These are phyloP conservation scores for Aspergillus quadrilineatus DNA, from an alignment of 2,329 filamentous ascomycete genomes.

Conservation along the genomic window DNA sequence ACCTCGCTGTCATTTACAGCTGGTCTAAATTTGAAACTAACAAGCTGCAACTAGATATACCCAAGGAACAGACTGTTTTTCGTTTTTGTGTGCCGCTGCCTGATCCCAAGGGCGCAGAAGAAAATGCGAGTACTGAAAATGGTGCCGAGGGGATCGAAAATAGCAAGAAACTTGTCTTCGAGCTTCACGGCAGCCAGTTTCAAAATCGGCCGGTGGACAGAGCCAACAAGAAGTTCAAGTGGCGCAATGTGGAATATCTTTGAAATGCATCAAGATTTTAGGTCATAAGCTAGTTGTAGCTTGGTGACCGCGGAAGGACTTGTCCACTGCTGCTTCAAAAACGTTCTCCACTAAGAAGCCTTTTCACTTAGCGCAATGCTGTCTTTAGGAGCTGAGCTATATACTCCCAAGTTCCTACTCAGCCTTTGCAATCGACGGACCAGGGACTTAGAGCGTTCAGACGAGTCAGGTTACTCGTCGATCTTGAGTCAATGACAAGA, in stretches of 20 bases:
- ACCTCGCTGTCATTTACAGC: not conserved
- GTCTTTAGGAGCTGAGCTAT: too few species aligned
- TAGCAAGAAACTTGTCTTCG: constrained; percentile 65
- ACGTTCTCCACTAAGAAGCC: too few species aligned
- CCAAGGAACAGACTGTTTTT: constrained; percentile 89
- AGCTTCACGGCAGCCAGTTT: constrained; percentile 85
- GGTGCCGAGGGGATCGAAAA: constrained; percentile 17
- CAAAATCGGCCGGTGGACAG: constrained; percentile 78
- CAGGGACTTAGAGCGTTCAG: not conserved
- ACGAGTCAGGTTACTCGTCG: not conserved
- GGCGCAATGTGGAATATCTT: constrained; percentile 72
- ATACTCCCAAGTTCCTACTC: not conserved
- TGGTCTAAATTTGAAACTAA: not conserved
- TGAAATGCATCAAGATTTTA: constrained; percentile 45
- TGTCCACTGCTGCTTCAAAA: not conserved
- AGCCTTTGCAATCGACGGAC: not conserved
- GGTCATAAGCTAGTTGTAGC: not conserved
- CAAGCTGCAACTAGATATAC: constrained; percentile 55
- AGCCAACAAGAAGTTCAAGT: constrained; percentile 88
- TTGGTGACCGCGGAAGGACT: not conserved
- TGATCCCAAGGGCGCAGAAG: constrained; percentile 13
- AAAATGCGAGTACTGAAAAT: constrained; percentile 16
- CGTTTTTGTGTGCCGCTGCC: constrained; percentile 65
- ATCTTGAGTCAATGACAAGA: not conserved
- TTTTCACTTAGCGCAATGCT: too few species aligned